Evolutionary conservation across 169 alveolate species (phyloP), one percentile per base, ranked within the genome.

Genomic region (Eimeria maxima): DNA sequence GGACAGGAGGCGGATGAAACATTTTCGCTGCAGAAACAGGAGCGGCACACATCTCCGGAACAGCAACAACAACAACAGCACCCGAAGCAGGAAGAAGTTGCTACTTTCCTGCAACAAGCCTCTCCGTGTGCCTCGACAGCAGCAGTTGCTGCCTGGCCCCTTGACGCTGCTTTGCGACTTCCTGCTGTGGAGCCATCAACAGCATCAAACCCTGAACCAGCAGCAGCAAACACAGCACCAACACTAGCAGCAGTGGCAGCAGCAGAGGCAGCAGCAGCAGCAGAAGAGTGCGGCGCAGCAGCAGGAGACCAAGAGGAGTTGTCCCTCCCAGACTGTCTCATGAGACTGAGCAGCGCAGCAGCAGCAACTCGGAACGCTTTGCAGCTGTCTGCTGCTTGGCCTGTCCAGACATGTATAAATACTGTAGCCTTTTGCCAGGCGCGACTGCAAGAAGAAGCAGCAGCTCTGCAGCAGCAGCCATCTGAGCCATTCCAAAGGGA

Each of bases 311-410:
- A 57, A 60, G 93, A 60, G 53, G 93, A 86, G 38, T 27, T 60
- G 55, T 55, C 93, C 11, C 81, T 63, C n/a, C 81, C 78, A 29
- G 57, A 55, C 38, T 60, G 93, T 29, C 33, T 86, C 14, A 55
- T 55, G 76, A 78, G 80, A 6, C 93, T 29, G 8, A 86, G 93
- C 93, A 86, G 80, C 44, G 93, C 93, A 86, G 80, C 93, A 60
- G 80, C 81, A 86, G 93, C 81, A 86, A 86, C 81, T 0, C 93
- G 81, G 14, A 74, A 47, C 67, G 81, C 63, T 16, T 44, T 63
- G 93, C 81, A 57, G 76, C 93, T 63, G 73, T 81, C 73, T 81
- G 90, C 90, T 50, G 71, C 73, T n/a, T 81, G 90, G 90, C 44
- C 73, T n/a, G 90, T 50, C n/a, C 33, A 81, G 47, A 81, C 73